These are phyloP conservation scores for Pythium oligandrum DNA, from an alignment of 352 stramenopile species.

Conservation along the genomic window DNA sequence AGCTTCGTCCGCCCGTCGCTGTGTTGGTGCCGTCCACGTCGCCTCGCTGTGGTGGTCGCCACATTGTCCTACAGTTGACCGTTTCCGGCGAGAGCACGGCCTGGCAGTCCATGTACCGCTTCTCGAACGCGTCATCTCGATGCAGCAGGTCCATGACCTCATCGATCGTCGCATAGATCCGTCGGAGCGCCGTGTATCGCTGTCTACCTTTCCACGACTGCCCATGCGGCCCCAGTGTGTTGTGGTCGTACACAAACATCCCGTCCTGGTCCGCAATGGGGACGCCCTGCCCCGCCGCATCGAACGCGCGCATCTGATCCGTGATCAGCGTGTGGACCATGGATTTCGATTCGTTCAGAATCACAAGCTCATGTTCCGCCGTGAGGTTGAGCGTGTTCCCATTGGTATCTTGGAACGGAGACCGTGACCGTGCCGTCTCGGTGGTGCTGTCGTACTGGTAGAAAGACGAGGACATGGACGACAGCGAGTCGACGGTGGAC, in stretches of 20 bases:
- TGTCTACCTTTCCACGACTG: constrained; percentile 8
- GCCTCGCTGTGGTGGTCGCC: constrained; percentile 1
- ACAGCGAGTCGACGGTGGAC: constrained; percentile 21
- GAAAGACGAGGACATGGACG: constrained; percentile 17
- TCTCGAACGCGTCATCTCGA: constrained; percentile 8
- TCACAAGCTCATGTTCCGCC: constrained; percentile 9
- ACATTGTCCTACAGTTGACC: constrained; percentile 16
- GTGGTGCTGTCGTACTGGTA: constrained; percentile 17
- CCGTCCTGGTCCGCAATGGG: constrained; percentile 7
- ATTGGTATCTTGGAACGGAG: constrained; percentile 5
- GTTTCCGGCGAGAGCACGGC: constrained; percentile 14
- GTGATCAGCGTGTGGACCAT: constrained; percentile 10
- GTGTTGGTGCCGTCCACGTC: background rate
- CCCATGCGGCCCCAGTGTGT: constrained; percentile 2
- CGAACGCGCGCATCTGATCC: constrained; percentile 11
- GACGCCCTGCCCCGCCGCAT: constrained; percentile 1
- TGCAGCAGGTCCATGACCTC: constrained; percentile 15
- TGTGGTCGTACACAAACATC: constrained; percentile 16
- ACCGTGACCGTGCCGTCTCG: constrained; percentile 4
- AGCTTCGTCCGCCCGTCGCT: background rate
- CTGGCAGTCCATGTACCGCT: constrained; percentile 12
- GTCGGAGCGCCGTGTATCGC: constrained; percentile 15
- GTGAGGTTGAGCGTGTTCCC: constrained; percentile 9
- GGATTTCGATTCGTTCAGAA: constrained; percentile 8
- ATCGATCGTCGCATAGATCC: constrained; percentile 14